Evolutionary conservation across 1,284 basidiomycete species (phyloP).

Genomic region (Paramarasmius palmivorus): DNA sequence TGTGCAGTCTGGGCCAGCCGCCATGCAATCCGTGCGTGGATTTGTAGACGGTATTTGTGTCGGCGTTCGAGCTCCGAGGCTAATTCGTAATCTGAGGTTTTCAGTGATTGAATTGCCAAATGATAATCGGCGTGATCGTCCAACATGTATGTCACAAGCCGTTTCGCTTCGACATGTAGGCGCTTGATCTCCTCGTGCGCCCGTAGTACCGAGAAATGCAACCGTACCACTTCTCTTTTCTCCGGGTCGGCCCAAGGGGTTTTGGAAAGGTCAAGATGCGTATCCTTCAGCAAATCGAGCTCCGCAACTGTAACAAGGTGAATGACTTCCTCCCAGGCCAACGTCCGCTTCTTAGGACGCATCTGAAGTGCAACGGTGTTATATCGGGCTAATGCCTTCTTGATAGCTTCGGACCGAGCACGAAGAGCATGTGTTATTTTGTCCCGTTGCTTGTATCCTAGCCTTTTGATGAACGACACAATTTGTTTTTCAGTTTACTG

Average conservation of each 20-base stretch:
- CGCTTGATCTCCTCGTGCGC: neutral
- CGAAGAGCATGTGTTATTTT: conserved; percentile 19
- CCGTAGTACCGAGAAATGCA: neutral
- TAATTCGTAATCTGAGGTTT: neutral
- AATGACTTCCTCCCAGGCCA: neutral
- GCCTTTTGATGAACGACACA: too few species aligned
- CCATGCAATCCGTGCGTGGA: neutral
- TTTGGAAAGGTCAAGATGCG: neutral
- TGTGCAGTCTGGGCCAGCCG: neutral
- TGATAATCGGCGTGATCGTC: neutral
- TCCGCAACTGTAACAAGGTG: neutral
- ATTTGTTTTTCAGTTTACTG: neutral
- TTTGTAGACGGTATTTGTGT: too few species aligned
- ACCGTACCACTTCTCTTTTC: neutral
- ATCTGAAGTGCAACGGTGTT: conserved; percentile 12
- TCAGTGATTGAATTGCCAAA: neutral
- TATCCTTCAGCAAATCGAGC: neutral
- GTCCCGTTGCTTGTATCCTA: conserved; percentile 18
- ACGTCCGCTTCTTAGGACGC: too few species aligned
- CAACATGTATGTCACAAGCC: neutral
- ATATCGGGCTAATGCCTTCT: conserved; percentile 17
- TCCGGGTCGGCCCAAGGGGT: neutral
- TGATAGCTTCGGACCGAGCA: conserved; percentile 14
- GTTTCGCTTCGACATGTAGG: neutral
- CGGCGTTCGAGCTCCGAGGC: neutral